These are phyloP conservation scores for Malus hybrid DNA, from an alignment of 331 rosid species.

Conservation along the genomic window DNA sequence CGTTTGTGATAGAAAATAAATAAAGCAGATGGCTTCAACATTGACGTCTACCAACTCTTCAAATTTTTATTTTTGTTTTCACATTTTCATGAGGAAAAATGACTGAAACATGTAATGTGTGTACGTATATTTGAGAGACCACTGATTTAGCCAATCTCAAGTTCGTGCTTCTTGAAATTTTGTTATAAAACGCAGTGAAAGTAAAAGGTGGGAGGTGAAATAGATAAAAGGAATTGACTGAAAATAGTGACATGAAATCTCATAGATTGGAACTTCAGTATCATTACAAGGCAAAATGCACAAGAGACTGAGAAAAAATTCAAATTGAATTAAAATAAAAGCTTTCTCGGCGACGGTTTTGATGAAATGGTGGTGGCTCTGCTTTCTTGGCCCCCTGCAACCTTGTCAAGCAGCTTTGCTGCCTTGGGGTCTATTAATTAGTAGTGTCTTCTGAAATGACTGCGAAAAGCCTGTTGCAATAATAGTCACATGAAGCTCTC, in stretches of 20 bases:
- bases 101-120: no score
- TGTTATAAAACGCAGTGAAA: no score
- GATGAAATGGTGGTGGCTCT: constrained; percentile 49
- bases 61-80: no score
- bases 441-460: constrained; percentile 77
- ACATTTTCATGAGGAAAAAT: not conserved
- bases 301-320: not conserved
- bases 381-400: constrained; percentile 46
- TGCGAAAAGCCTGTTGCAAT: constrained; percentile 93
- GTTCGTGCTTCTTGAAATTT: no score
- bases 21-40: no score
- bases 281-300: constrained; percentile 26
- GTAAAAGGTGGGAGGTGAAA: no score
- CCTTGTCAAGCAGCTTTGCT: constrained; percentile 51
- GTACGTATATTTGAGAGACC: no score
- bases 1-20: not conserved
- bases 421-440: constrained; percentile 75
- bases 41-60: no score
- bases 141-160: no score
- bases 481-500: constrained; percentile 88
- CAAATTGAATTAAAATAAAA: constrained; percentile 46
- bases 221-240: not conserved
- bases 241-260: not conserved
- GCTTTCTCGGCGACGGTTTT: constrained; percentile 47
- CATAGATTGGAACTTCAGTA: constrained; percentile 12